phyloP scores from a whole-genome alignment of 352 stramenopile genomes.

The Pythium scleroteichum region DNA sequence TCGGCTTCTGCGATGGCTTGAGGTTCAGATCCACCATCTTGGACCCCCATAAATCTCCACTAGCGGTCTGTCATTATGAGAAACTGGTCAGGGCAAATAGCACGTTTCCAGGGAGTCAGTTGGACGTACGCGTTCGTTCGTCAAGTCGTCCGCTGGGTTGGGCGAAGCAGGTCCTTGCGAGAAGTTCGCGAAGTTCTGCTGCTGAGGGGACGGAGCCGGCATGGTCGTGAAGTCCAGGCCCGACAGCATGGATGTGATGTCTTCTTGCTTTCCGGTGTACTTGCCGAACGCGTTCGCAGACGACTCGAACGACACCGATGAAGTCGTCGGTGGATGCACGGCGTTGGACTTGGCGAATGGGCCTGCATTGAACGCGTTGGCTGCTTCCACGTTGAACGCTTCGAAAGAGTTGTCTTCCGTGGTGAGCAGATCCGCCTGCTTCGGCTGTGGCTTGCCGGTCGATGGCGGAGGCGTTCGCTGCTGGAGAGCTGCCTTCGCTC shows the following conservation, averaged over 20 bases:
- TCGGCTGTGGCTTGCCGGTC: conserved; percentile 13
- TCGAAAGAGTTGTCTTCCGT: conserved; percentile 26
- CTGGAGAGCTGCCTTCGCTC: conserved; percentile 47
- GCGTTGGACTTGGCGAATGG: conserved; percentile 20
- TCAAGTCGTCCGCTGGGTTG: conserved; percentile 35
- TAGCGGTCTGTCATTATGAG: conserved; percentile 32
- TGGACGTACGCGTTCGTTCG: conserved; percentile 25
- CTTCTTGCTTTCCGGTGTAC: conserved; percentile 30
- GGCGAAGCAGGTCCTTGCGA: conserved; percentile 18
- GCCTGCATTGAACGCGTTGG: conserved; percentile 16
- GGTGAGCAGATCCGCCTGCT: conserved; percentile 18
- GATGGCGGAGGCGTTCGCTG: conserved; percentile 20
- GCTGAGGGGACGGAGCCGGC: conserved; percentile 27
- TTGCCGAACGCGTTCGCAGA: conserved; percentile 3
- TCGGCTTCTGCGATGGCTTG: conserved; percentile 44
- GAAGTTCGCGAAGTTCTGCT: conserved; percentile 22
- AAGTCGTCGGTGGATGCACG: conserved; percentile 14
- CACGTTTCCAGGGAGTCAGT: not conserved
- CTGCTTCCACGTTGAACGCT: conserved; percentile 19
- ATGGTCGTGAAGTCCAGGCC: conserved; percentile 69
- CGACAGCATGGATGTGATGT: conserved; percentile 79
- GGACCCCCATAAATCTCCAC: conserved; percentile 68
- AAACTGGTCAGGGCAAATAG: conserved; percentile 1
- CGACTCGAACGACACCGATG: conserved; percentile 12
- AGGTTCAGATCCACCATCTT: conserved; percentile 79